Evolutionary conservation across 371 early-diverging fungal species (phyloP).

Genomic region (Ordospora colligata): DNA sequence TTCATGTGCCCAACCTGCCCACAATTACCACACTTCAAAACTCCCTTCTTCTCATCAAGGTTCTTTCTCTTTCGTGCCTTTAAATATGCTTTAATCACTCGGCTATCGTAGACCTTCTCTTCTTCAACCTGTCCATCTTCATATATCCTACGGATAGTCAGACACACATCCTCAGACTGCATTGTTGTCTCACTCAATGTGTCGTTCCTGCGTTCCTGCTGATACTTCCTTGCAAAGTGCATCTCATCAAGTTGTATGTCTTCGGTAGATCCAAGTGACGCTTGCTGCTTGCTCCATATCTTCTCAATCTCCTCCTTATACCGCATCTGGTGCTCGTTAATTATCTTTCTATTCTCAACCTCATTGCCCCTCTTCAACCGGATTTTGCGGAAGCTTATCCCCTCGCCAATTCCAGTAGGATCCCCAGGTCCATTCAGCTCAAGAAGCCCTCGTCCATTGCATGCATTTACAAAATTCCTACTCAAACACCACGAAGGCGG

Average conservation of each 20-base stretch:
- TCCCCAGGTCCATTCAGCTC: slow-evolving; percentile 59
- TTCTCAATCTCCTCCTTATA: slow-evolving; percentile 74
- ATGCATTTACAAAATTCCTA: slow-evolving; percentile 74
- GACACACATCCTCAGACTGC: neutral
- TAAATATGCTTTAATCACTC: slow-evolving; percentile 59
- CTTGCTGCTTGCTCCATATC: slow-evolving; percentile 80
- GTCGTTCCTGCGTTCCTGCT: neutral
- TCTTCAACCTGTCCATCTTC: slow-evolving; percentile 38
- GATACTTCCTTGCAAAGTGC: neutral
- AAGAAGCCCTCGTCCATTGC: slow-evolving; percentile 62
- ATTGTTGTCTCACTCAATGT: neutral
- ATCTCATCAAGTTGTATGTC: slow-evolving; percentile 9
- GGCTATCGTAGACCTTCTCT: slow-evolving; percentile 52
- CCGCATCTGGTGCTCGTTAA: slow-evolving; percentile 82
- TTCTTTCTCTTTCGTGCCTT: slow-evolving; percentile 55
- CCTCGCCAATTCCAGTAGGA: slow-evolving; percentile 89
- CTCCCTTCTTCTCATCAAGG: slow-evolving; percentile 54
- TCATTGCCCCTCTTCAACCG: slow-evolving; percentile 80
- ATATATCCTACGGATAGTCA: slow-evolving; percentile 57
- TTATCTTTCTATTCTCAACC: slow-evolving; percentile 65
- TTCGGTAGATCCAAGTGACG: slow-evolving; percentile 61
- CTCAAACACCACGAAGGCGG: slow-evolving; percentile 90
- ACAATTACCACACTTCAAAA: slow-evolving; percentile 60
- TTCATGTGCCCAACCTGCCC: slow-evolving; percentile 62
- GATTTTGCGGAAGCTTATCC: slow-evolving; percentile 87